These are phyloP conservation scores for Parafenestella ontariensis DNA, from an alignment of 2,329 filamentous ascomycete species.

Conservation along the genomic window DNA sequence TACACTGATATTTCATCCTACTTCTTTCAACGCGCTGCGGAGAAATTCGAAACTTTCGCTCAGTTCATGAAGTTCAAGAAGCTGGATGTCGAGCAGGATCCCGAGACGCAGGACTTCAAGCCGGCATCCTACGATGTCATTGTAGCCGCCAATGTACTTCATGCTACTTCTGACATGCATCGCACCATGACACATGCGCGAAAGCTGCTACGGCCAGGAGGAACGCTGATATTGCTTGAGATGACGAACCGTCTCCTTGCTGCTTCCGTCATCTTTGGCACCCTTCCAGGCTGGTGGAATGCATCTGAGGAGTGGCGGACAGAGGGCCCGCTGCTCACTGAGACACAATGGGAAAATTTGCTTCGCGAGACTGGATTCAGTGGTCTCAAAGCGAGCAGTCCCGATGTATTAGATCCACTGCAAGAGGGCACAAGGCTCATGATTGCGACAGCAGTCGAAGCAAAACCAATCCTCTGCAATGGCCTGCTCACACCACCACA, in stretches of 20 bases:
- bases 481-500: constrained; percentile 10
- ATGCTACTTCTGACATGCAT: constrained; percentile 28
- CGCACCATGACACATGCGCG: constrained; percentile 28
- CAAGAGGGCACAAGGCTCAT: constrained; percentile 22
- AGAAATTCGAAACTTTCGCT: constrained; percentile 14
- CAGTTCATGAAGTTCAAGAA: constrained; percentile 23
- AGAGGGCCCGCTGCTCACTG: constrained; percentile 38
- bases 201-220: constrained; percentile 49
- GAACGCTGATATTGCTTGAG: constrained; percentile 57
- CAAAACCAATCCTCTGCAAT: constrained; percentile 3
- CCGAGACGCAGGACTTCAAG: constrained; percentile 25
- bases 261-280: constrained; percentile 28
- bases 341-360: constrained; percentile 42
- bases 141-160: constrained; percentile 45
- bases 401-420: constrained; percentile 14
- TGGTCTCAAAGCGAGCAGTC: constrained; percentile 21
- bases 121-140: constrained; percentile 28
- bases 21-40: constrained; percentile 25
- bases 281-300: constrained; percentile 36
- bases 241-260: constrained; percentile 17
- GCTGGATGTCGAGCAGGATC: constrained; percentile 31
- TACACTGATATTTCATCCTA: constrained; percentile 27
- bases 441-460: constrained; percentile 17
- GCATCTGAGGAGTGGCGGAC: constrained; percentile 33
- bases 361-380: constrained; percentile 44